These are phyloP conservation scores for Suhomyces anneliseae DNA, from an alignment of 1,139 yeast genomes.

Conservation along the genomic window DNA sequence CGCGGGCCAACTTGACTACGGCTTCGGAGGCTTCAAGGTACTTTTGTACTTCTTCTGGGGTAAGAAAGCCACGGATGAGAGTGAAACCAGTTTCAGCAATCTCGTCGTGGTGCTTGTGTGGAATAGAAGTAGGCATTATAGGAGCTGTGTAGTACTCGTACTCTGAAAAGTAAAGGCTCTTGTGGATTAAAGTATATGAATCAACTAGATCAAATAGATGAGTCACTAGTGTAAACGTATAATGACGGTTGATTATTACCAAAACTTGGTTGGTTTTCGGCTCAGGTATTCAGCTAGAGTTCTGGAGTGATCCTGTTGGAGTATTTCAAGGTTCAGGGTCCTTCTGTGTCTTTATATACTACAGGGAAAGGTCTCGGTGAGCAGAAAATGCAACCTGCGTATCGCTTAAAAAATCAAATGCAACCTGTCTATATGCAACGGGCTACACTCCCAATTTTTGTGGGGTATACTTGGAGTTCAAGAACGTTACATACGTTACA, in stretches of 20 bases:
- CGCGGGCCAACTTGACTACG: slow-evolving; percentile 48
- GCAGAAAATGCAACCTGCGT: background rate
- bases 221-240: too few species aligned
- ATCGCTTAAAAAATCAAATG: background rate
- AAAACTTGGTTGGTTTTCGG: too few species aligned
- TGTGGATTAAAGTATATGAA: too few species aligned
- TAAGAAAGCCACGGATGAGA: slow-evolving; percentile 42
- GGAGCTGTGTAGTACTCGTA: background rate
- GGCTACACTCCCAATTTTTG: background rate
- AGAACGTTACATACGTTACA: too few species aligned
- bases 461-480: background rate
- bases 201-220: too few species aligned
- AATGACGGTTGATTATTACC: background rate
- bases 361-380: background rate
- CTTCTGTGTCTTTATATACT: background rate
- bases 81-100: slow-evolving; percentile 48
- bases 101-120: slow-evolving; percentile 22
- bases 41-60: slow-evolving; percentile 39
- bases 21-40: slow-evolving; percentile 41
- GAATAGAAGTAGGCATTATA: slow-evolving; percentile 7
- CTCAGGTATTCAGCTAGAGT: background rate
- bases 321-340: background rate
- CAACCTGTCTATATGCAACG: background rate
- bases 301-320: too few species aligned
- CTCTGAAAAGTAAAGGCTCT: too few species aligned